Evolutionary conservation across 352 stramenopile species (phyloP).

Genomic region (Globisporangium cylindrosporum): DNA sequence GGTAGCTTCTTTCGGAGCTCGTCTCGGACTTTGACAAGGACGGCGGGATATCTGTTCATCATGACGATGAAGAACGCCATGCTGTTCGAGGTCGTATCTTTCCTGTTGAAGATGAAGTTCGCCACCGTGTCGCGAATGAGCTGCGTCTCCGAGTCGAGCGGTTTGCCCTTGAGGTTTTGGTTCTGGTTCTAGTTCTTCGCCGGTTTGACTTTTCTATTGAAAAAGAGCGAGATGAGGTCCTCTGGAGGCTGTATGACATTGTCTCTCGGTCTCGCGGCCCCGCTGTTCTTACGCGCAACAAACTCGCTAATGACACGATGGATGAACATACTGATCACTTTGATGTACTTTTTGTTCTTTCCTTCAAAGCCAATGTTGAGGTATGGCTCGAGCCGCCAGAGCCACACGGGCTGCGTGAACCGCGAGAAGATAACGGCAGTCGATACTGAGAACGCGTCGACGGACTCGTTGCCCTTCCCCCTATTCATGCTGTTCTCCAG

Average conservation of each 20-base stretch:
- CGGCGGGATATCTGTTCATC: constrained; percentile 63
- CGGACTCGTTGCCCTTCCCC: background rate
- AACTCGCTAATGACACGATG: constrained; percentile 8
- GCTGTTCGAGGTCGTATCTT: constrained; percentile 68
- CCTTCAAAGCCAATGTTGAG: constrained; percentile 35
- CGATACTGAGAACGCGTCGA: background rate
- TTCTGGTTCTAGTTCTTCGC: too few species aligned
- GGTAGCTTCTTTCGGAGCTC: constrained; percentile 42
- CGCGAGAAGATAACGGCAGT: constrained; percentile 21
- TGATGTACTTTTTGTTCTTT: constrained; percentile 29
- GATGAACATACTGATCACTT: constrained; percentile 33
- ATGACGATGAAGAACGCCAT: constrained; percentile 77
- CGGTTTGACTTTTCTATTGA: constrained; percentile 6
- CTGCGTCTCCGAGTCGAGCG: constrained; percentile 3
- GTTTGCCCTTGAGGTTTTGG: constrained; percentile 21
- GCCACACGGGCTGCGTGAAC: constrained; percentile 39
- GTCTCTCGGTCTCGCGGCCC: background rate
- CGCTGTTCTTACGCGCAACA: background rate
- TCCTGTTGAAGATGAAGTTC: constrained; percentile 74
- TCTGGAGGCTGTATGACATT: background rate
- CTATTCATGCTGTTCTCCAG: background rate
- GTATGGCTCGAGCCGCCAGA: constrained; percentile 46
- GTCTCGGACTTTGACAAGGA: constrained; percentile 35
- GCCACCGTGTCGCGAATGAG: constrained; percentile 62
- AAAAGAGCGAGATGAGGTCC: constrained; percentile 49